phyloP scores from a whole-genome alignment of 176 grass and related monocot species.

The Oryza officinalis region DNA sequence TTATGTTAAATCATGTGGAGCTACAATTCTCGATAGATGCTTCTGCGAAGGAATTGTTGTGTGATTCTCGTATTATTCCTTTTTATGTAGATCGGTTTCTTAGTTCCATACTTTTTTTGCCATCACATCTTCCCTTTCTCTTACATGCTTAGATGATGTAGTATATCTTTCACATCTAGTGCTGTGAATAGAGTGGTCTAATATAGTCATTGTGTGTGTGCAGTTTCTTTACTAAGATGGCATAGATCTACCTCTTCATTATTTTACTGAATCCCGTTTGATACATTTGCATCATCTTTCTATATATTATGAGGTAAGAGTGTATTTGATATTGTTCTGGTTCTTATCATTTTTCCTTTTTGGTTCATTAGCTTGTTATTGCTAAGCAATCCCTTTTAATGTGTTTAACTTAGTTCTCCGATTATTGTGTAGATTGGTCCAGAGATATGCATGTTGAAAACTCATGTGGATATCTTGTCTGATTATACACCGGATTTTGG shows the following conservation, averaged over 20 bases:
- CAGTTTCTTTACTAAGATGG: neutral
- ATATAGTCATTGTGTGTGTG: neutral
- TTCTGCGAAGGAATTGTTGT: neutral
- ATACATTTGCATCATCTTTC: neutral
- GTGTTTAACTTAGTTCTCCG: neutral
- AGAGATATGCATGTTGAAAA: conserved; percentile 93
- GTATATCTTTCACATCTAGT: neutral
- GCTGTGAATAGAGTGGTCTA: neutral
- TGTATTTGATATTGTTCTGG: neutral
- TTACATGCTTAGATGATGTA: neutral
- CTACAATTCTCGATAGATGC: neutral
- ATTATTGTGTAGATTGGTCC: conserved; percentile 61
- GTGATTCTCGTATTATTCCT: neutral
- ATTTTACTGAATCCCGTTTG: neutral
- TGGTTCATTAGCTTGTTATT: no score
- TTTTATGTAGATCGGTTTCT: neutral
- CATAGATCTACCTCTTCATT: neutral
- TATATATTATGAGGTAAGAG: neutral
- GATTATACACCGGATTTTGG: conserved; percentile 88
- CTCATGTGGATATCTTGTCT: conserved; percentile 88
- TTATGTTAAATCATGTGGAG: neutral
- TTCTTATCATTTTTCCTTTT: no score
- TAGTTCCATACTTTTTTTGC: neutral
- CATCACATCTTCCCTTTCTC: neutral
- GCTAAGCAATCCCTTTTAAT: neutral